These are phyloP conservation scores for Malus domestica DNA, from an alignment of 306 rosid genomes.

Conservation along the genomic window DNA sequence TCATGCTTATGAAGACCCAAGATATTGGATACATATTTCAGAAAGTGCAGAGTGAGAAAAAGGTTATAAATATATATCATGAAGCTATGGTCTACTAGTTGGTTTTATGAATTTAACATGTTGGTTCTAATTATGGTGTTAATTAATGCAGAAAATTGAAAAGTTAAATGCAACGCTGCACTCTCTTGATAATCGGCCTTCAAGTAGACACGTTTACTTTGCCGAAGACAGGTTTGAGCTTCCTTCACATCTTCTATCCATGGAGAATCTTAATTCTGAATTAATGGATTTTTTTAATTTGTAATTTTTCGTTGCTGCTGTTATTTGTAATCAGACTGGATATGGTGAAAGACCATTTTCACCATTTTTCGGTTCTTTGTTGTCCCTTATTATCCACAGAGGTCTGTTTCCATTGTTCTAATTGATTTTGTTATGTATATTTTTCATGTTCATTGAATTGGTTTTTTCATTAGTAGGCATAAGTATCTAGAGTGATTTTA, in stretches of 20 bases:
- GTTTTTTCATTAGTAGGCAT: no score
- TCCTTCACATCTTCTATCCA: not conserved
- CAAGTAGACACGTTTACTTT: slow-evolving; percentile 46
- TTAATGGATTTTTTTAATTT: no score
- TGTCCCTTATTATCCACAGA: not conserved
- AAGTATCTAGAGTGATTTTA: no score
- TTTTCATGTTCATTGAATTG: no score
- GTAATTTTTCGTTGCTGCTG: not conserved
- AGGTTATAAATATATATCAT: slow-evolving; percentile 26
- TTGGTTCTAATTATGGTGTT: not conserved
- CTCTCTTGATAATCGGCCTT: slow-evolving; percentile 38
- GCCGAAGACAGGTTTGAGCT: slow-evolving; percentile 66
- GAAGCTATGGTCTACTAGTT: slow-evolving; percentile 1
- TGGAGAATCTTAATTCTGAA: no score
- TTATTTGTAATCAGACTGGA: not conserved
- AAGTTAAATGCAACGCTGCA: slow-evolving; percentile 62
- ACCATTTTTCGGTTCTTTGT: not conserved
- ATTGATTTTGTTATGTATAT: not conserved
- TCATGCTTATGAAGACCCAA: slow-evolving; percentile 73
- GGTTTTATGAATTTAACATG: not conserved
- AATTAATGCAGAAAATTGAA: slow-evolving; percentile 58
- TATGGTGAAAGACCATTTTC: not conserved
- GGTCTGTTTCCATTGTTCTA: not conserved
- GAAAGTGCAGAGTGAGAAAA: slow-evolving; percentile 71
- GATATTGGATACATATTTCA: slow-evolving; percentile 76